Evolutionary conservation across 176 grass and related monocot genomes (phyloP).

Genomic region (Paspalum vaginatum): DNA sequence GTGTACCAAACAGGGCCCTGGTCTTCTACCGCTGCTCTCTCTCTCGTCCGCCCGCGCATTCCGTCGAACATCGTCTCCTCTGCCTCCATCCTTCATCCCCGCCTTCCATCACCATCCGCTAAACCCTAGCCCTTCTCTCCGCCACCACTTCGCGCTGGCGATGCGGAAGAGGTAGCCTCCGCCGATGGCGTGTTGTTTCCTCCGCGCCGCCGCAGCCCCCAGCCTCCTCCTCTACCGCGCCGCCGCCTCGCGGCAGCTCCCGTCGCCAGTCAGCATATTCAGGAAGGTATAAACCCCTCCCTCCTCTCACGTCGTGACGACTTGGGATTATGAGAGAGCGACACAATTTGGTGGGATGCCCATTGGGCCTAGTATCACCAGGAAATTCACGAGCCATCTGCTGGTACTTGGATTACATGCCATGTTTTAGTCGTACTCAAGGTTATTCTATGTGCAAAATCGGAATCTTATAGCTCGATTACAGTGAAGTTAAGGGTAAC

Average conservation of each 20-base stretch:
- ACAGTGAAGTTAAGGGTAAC: neutral
- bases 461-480: neutral
- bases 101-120: conserved; percentile 1
- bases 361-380: conserved; percentile 12
- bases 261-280: conserved; percentile 37
- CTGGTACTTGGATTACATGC: conserved; percentile 20
- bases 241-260: conserved; percentile 21
- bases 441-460: neutral
- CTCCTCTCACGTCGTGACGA: neutral
- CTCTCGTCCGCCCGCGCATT: conserved; percentile 25
- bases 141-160: neutral
- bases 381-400: conserved; percentile 4
- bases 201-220: conserved; percentile 48
- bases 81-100: neutral
- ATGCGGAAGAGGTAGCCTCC: conserved; percentile 39
- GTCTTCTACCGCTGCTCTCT: no score
- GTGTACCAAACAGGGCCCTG: no score
- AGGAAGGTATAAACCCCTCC: conserved; percentile 29
- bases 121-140: conserved; percentile 35
- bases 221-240: conserved; percentile 35
- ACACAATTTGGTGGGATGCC: neutral
- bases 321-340: neutral
- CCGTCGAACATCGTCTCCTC: conserved; percentile 30
- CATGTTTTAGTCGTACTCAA: conserved; percentile 10
- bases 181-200: conserved; percentile 55